Base-by-base conservation (phyloP, 2,329 filamentous ascomycete species). In the Fusarium subglutinans region DNA sequence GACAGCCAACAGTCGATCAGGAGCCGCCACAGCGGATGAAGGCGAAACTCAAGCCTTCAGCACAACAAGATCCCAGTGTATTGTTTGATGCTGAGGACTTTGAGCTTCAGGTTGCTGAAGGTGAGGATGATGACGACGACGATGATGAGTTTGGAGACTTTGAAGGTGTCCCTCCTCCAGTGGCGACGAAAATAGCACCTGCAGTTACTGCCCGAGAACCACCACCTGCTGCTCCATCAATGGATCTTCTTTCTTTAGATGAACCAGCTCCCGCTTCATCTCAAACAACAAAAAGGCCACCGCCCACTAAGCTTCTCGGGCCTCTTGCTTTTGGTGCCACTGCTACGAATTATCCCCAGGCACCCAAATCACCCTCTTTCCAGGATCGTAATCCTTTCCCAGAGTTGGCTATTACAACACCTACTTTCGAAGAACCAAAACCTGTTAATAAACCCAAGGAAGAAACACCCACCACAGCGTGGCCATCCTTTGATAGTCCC, bases 1-100 rank as follows among this genome's bases (percentile, higher is more conserved):
- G 56, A 15, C 66, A 63, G 26, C n/a, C 40, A 45, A 47, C 63
- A 33, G n/a, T 20, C 18, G 47, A 44, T 14, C 60, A 73, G 44
- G 54, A 66, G 15, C 35, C 44, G 14, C 63, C 58, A 38, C 57
- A 63, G 35, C 71, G 66, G 20, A 64, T 77, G 37, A 79, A 75
- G 30, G 65, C 77, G 12, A 80, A 69, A 53, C 69, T 75, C 30
- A 80, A 73, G 59, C 41, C 62, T 14, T 71, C 77, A 13, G 55
- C 67, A 14, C 67, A 80, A 18, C 70, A 79, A 3, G 82, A 89
- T 48, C 81, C 87, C 5, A 88, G 90, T 72, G 87, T 94, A 8
- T 83, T 94, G 6, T 94, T 94, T 79, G 91, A 94, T 80, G 91
- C 88, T 41, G 87, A 88, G 47, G 87, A 90, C 56, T 88, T 87